A percentile compares a stretch with the other conserved stretches of the same genome.
Evolutionary conservation across 441 rosid species (phyloP).

Genomic region (Gossypium gossypioides): DNA sequence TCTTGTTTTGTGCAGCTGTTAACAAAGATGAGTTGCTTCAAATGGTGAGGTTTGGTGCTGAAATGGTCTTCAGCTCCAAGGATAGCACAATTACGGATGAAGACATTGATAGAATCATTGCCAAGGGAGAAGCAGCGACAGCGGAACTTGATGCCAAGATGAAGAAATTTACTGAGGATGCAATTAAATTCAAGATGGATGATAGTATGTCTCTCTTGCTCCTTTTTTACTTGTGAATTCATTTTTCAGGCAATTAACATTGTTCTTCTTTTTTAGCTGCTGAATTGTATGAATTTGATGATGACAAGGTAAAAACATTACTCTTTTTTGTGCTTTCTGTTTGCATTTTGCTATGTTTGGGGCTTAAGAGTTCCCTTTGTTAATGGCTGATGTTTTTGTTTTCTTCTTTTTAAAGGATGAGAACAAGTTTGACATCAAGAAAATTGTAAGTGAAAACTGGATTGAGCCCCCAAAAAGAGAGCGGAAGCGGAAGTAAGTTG

Average conservation of each 20-base stretch:
- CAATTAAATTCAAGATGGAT: slow-evolving; percentile 95
- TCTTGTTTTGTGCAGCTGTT: slow-evolving; percentile 52
- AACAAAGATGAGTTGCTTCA: slow-evolving; percentile 98
- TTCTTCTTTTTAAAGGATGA: slow-evolving; percentile 58
- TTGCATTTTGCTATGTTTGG: background rate
- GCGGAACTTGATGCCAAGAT: slow-evolving; percentile 98
- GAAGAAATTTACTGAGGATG: slow-evolving; percentile 99
- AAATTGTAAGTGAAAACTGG: slow-evolving; percentile 95
- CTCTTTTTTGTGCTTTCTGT: background rate
- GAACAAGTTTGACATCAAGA: slow-evolving; percentile 87
- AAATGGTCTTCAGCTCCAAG: slow-evolving; percentile 98
- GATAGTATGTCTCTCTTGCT: slow-evolving; percentile 53
- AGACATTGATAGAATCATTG: slow-evolving; percentile 93
- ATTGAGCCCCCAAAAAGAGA: slow-evolving; percentile 98
- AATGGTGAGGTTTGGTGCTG: slow-evolving; percentile 99
- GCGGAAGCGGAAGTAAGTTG: slow-evolving; percentile 88
- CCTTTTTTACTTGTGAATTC: background rate
- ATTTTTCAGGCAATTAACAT: background rate
- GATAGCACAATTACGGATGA: slow-evolving; percentile 96
- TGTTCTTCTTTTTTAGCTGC: slow-evolving; percentile 46
- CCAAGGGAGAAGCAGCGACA: slow-evolving; percentile 94
- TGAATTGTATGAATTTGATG: slow-evolving; percentile 79
- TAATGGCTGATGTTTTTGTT: background rate
- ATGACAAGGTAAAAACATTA: slow-evolving; percentile 43
- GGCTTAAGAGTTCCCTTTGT: background rate